Percentiles rank a stretch among this genome's conserved stretches.
Evolutionary conservation across 306 rosid genomes (phyloP).

Genomic region (Oxytropis ochrocephala): DNA sequence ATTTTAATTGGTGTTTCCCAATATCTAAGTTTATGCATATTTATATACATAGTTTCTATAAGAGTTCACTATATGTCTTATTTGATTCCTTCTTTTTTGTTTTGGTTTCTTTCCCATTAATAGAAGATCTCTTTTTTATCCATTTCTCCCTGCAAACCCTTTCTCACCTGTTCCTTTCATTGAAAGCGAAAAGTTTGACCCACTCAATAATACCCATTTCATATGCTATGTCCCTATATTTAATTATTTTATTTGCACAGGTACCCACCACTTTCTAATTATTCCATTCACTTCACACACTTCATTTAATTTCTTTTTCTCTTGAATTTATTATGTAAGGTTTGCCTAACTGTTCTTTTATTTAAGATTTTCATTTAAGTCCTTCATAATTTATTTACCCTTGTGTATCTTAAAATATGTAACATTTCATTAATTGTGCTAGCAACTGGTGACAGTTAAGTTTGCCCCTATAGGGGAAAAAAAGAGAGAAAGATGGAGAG

Average conservation of each 20-base stretch:
- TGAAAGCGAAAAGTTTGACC: constrained; percentile 83
- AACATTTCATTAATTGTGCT: constrained; percentile 15
- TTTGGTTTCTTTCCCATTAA: constrained; percentile 62
- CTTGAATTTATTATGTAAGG: constrained; percentile 5
- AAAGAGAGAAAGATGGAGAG: not conserved
- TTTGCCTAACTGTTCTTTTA: constrained; percentile 13
- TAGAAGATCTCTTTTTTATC: constrained; percentile 69
- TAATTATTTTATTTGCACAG: constrained; percentile 28
- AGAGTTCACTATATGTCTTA: constrained; percentile 38
- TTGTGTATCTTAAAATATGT: not conserved
- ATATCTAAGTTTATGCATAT: constrained; percentile 13
- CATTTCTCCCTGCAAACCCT: constrained; percentile 55
- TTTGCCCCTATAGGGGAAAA: constrained; percentile 2
- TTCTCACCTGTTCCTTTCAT: constrained; percentile 81
- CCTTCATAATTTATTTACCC: not conserved
- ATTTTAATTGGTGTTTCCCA: constrained; percentile 23
- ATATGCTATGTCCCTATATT: constrained; percentile 1
- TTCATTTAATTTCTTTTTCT: constrained; percentile 33
- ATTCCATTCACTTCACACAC: constrained; percentile 13
- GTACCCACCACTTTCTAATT: constrained; percentile 36
- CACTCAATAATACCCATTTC: constrained; percentile 17
- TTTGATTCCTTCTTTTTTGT: constrained; percentile 45
- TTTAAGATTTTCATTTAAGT: not conserved
- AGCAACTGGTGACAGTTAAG: constrained; percentile 6
- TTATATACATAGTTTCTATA: constrained; percentile 17